phyloP scores from a whole-genome alignment of 768 basidiomycete species.

The Leccinum pellstonianum region DNA sequence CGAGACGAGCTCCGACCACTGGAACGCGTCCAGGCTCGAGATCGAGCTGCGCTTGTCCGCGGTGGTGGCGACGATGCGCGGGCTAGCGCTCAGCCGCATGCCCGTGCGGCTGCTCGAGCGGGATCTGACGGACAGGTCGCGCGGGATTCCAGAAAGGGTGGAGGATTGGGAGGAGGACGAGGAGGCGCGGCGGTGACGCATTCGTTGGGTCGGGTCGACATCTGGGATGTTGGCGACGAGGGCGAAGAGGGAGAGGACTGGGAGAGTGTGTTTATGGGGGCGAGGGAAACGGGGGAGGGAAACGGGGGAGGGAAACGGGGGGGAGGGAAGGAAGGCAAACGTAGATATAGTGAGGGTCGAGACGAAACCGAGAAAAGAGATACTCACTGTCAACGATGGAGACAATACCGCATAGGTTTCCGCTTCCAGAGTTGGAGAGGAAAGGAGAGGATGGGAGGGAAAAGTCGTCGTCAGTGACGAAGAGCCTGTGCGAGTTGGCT shows the following conservation, averaged over 20 bases:
- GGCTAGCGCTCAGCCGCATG: constrained; percentile 33
- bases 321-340: not conserved
- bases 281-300: no score
- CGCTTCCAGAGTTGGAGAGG: constrained; percentile 34
- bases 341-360: not conserved
- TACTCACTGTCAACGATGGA: constrained; percentile 77
- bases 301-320: not conserved
- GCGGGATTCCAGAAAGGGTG: constrained; percentile 35
- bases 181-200: constrained; percentile 76
- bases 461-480: constrained; percentile 64
- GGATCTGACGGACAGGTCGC: constrained; percentile 37
- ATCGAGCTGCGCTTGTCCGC: constrained; percentile 33
- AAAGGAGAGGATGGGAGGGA: constrained; percentile 49
- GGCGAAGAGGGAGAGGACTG: constrained; percentile 80
- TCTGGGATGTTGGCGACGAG: constrained; percentile 68
- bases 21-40: constrained; percentile 32
- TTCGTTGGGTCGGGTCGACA: constrained; percentile 76
- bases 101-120: constrained; percentile 45
- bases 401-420: constrained; percentile 69
- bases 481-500: constrained; percentile 81
- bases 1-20: constrained; percentile 34
- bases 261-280: not conserved
- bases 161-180: constrained; percentile 63
- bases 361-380: not conserved
- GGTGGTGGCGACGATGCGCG: constrained; percentile 32